Evolutionary conservation across 768 basidiomycete genomes (phyloP), one percentile per base, ranked within the genome.

Genomic region (Saitozyma podzolica): DNA sequence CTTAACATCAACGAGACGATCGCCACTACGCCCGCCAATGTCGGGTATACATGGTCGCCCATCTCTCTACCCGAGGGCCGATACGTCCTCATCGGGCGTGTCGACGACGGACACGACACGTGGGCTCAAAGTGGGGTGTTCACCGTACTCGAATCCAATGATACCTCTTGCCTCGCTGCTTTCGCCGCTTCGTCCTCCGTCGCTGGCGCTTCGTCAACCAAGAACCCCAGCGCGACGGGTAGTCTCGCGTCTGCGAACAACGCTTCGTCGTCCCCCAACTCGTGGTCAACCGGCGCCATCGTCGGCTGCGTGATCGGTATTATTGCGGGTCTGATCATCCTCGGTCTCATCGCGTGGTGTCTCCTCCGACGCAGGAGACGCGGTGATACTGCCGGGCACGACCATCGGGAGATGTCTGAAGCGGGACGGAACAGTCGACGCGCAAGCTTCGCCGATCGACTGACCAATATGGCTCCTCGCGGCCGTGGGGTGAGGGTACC

Each of bases 101-200:
- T 65, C 19, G 40, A 62, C 39, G 59, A 63, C 14, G 47, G 40
- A 8, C 45, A 42, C 14, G 40, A 54, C 16, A 59, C 59, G 8
- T 59, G 50, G 37, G 56, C 57, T 11, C 47, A 42, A 8, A 56
- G 49, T 17, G 52, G 53, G 10, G 53, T 65, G 17, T 66, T 72
- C 43, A 61, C 58, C 6, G 70, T 72, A 3, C 43, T 68, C 8
- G 62, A 66, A 51, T 57, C 57, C 1, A 40, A 40, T 19, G 61
- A 68, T 47, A 68, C 65, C 7, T 19, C 62, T 19, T 72, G 70
- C 53, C 37, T 72, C 10, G 54, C 69, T 13, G 64, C 49, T 9
- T 68, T 63, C 40, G 48, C 53, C 3, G 50, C 57, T 41, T 19
- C 42, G 2, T 61, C 61, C 50, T 20, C 56, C 2, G 51, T 29